A percentile compares a stretch with the other conserved stretches of the same genome.
Evolutionary conservation across 345 rosid genomes (phyloP).

Genomic region (Salix udensis): DNA sequence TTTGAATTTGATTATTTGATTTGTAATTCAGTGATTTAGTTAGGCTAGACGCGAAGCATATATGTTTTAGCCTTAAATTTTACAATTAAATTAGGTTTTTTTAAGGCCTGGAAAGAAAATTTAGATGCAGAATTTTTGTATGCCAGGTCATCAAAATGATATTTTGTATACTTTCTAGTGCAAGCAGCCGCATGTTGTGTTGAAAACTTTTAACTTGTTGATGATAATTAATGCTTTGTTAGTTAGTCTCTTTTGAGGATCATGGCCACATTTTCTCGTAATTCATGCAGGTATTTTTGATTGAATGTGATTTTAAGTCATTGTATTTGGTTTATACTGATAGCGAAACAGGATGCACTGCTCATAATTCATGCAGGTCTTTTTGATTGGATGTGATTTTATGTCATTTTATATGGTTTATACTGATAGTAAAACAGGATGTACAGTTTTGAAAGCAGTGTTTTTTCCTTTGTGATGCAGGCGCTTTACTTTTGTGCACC

Average conservation of each 20-base stretch:
- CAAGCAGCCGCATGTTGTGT: background rate
- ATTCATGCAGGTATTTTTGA: background rate
- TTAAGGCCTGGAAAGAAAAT: background rate
- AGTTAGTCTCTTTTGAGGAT: background rate
- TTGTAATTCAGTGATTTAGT: background rate
- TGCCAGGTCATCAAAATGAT: background rate
- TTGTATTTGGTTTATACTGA: background rate
- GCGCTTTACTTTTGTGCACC: slow-evolving; percentile 98
- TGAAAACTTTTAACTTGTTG: background rate
- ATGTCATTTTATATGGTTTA: background rate
- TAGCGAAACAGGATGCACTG: background rate
- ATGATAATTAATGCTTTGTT: background rate
- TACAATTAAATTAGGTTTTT: background rate
- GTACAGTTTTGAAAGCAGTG: background rate
- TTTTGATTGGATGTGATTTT: background rate
- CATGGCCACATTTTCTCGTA: background rate
- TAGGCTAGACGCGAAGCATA: background rate
- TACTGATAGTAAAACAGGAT: background rate
- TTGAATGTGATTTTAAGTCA: background rate
- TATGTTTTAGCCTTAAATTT: background rate
- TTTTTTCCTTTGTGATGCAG: slow-evolving; percentile 27
- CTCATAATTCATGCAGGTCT: background rate
- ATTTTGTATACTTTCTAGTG: background rate
- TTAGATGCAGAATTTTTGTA: background rate
- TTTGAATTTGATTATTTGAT: background rate